Percentiles rank a stretch among this genome's conserved stretches.
These are phyloP conservation scores for Pulveroboletus ravenelii DNA, from an alignment of 768 basidiomycete species.

Conservation along the genomic window DNA sequence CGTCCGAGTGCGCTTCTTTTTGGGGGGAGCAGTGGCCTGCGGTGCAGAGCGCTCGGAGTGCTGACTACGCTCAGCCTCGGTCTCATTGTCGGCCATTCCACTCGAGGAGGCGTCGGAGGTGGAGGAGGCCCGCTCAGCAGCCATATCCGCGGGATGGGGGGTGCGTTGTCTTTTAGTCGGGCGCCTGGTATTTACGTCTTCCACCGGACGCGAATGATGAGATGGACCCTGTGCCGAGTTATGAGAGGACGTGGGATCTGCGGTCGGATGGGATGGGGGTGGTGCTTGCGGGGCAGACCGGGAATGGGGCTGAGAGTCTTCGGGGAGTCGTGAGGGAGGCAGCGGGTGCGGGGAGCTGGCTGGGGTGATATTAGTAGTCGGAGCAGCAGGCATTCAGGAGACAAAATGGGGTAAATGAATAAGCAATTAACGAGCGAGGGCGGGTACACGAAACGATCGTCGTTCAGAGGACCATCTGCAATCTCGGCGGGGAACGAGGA, in stretches of 20 bases:
- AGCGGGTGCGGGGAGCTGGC: conserved; percentile 7
- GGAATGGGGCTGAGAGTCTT: conserved; percentile 7
- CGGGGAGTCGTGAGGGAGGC: conserved; percentile 16
- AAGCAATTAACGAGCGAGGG: conserved; percentile 23
- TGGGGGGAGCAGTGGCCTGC: conserved; percentile 32
- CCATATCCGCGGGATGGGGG: conserved; percentile 16
- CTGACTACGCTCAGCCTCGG: conserved; percentile 42
- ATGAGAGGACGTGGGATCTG: conserved; percentile 14
- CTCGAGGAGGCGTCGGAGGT: conserved; percentile 43
- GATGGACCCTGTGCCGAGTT: conserved; percentile 12
- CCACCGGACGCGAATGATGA: conserved; percentile 8
- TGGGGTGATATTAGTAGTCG: conserved; percentile 22
- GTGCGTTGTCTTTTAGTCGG: conserved; percentile 19
- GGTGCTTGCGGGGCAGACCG: neutral
- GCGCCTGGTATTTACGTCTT: conserved; percentile 22
- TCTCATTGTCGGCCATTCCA: conserved; percentile 57
- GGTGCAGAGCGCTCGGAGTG: conserved; percentile 34
- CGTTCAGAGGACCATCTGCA: conserved; percentile 17
- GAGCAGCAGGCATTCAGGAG: conserved; percentile 24
- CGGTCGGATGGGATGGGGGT: neutral
- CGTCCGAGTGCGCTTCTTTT: conserved; percentile 76
- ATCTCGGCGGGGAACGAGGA: neutral
- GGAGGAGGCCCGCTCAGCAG: conserved; percentile 24
- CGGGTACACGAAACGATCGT: conserved; percentile 7
- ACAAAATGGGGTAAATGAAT: conserved; percentile 13